Evolutionary conservation across 192 early-diverging fungal genomes (phyloP).

Genomic region (Thoreauomyces humboldtii): DNA sequence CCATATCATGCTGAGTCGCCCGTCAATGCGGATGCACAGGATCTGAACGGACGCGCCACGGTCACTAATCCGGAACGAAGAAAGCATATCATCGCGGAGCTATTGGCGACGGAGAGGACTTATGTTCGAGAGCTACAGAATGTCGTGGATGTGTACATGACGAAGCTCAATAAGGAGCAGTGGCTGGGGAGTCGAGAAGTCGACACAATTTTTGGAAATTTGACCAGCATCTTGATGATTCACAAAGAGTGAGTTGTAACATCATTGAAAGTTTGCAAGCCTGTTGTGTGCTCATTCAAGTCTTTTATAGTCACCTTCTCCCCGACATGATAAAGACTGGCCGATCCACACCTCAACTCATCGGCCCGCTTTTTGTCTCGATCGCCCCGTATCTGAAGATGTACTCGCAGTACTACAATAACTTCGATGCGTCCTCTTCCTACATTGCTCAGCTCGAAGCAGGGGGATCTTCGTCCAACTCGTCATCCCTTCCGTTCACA

Average conservation of each 20-base stretch:
- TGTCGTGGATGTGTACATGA: slow-evolving; percentile 66
- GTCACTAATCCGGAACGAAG: slow-evolving; percentile 40
- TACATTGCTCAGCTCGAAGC: slow-evolving; percentile 54
- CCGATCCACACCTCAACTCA: slow-evolving; percentile 39
- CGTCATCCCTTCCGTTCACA: not conserved
- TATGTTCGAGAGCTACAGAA: slow-evolving; percentile 81
- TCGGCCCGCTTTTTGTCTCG: slow-evolving; percentile 77
- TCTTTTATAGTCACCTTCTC: slow-evolving; percentile 52
- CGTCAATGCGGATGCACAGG: not conserved
- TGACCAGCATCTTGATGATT: slow-evolving; percentile 70
- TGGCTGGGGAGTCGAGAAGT: slow-evolving; percentile 25
- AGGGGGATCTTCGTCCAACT: slow-evolving; percentile 1
- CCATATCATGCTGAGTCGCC: not conserved
- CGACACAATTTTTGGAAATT: slow-evolving; percentile 68
- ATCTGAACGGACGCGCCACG: not conserved
- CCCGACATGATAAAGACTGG: slow-evolving; percentile 52
- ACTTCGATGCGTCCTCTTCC: slow-evolving; percentile 71
- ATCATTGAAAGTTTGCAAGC: not conserved
- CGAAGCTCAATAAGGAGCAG: slow-evolving; percentile 42
- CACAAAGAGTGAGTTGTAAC: slow-evolving; percentile 55
- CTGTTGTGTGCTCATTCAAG: slow-evolving; percentile 1
- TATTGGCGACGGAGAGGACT: slow-evolving; percentile 79
- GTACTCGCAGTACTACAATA: slow-evolving; percentile 83
- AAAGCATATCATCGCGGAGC: slow-evolving; percentile 70
- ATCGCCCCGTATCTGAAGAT: slow-evolving; percentile 77